phyloP scores from a whole-genome alignment of 345 rosid genomes.

The Hypericum androsaemum region DNA sequence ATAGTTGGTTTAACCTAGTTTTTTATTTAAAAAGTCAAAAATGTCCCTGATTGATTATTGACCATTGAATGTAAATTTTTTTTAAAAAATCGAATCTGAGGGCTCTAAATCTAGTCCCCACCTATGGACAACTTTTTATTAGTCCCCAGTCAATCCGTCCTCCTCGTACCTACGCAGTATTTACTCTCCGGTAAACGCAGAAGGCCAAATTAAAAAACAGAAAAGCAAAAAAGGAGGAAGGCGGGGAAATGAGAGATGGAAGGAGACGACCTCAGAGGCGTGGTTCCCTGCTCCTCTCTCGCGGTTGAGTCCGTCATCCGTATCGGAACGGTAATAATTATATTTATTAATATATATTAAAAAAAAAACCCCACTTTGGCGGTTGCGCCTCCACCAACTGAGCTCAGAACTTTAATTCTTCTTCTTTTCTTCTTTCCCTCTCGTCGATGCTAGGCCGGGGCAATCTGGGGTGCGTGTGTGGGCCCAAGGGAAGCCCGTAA shows the following conservation, averaged over 20 bases:
- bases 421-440: not conserved
- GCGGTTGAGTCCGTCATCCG: conserved; percentile 56
- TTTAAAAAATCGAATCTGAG: too few relatives aligned
- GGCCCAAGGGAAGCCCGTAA: conserved; percentile 56
- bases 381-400: not conserved
- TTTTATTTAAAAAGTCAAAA: too few relatives aligned
- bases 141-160: too few relatives aligned
- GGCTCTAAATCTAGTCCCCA: too few relatives aligned
- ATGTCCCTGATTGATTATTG: too few relatives aligned
- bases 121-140: too few relatives aligned
- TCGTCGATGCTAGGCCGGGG: conserved; percentile 51
- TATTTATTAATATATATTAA: not conserved
- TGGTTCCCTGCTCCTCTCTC: conserved; percentile 71
- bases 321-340: conserved; percentile 41
- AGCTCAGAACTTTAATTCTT: not conserved
- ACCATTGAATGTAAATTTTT: too few relatives aligned
- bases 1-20: too few relatives aligned
- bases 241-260: conserved; percentile 34
- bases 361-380: too few relatives aligned
- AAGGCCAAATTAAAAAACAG: too few relatives aligned
- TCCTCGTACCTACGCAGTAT: too few relatives aligned
- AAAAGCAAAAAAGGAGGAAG: not conserved
- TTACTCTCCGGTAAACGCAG: too few relatives aligned
- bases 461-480: conserved; percentile 56
- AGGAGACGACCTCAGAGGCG: conserved; percentile 31